These are phyloP conservation scores for Glebionis coronaria DNA, from an alignment of 129 eudicot species.

Conservation along the genomic window DNA sequence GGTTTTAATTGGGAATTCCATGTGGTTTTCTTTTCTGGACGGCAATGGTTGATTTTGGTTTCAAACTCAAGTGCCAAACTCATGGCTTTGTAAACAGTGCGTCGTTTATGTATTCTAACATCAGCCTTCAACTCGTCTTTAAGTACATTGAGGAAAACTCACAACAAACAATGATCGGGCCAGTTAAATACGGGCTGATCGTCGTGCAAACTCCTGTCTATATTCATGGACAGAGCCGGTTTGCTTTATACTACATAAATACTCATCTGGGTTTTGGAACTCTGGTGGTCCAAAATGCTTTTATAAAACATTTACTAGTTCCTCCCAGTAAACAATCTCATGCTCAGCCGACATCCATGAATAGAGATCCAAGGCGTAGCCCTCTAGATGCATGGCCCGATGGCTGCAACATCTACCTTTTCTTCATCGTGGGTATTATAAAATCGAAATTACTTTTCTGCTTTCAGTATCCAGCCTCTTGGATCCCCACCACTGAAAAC, in stretches of 20 bases:
- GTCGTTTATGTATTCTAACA: too few relatives aligned
- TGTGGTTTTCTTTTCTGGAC: too few relatives aligned
- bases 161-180: background rate
- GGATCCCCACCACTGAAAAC: background rate
- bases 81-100: too few relatives aligned
- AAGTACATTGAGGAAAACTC: background rate
- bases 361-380: too few relatives aligned
- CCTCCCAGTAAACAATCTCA: background rate
- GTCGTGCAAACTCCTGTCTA: background rate
- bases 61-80: too few relatives aligned
- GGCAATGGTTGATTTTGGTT: too few relatives aligned
- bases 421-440: background rate
- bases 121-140: constrained; percentile 14
- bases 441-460: background rate
- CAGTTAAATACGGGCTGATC: background rate
- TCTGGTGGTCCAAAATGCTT: background rate
- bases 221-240: background rate
- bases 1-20: too few relatives aligned
- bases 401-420: too few relatives aligned
- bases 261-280: background rate
- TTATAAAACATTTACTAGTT: background rate
- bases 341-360: too few relatives aligned
- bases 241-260: background rate
- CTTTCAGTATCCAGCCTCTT: background rate
- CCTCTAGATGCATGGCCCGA: too few relatives aligned